Conservation (phyloP, 2,329 filamentous ascomycete genomes). For the Colletotrichum viniferum region DNA sequence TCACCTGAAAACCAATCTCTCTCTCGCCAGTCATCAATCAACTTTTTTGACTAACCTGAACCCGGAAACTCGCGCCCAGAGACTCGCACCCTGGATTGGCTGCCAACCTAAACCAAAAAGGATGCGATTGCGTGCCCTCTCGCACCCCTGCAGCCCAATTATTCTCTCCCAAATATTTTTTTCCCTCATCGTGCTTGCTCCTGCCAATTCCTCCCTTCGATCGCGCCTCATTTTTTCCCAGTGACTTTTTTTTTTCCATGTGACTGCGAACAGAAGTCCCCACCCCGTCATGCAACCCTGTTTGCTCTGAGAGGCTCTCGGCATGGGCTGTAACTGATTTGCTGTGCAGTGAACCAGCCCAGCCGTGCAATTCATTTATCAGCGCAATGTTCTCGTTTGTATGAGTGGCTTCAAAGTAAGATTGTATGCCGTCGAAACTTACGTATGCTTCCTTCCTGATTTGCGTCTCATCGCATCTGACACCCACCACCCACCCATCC, state of each 20-base stretch:
- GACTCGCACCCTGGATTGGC: not conserved
- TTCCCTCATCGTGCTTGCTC: not conserved
- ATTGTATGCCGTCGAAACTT: not conserved
- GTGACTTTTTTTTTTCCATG: not conserved
- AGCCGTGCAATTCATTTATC: not conserved
- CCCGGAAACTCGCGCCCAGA: not conserved
- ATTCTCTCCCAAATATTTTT: slow-evolving; percentile 8
- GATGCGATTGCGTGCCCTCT: not conserved
- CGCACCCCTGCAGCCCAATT: slow-evolving; percentile 11
- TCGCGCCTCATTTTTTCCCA: not conserved
- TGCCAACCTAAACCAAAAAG: not conserved
- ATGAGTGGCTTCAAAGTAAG: not conserved
- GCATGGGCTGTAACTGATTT: not conserved
- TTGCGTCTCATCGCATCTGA: not conserved
- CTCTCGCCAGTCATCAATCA: not conserved
- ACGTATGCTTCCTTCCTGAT: not conserved
- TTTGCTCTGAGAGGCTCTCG: not conserved
- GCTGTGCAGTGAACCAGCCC: not conserved
- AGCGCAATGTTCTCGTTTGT: not conserved
- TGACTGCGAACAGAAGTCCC: not conserved
- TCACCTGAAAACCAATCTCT: not conserved
- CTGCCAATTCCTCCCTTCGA: not conserved
- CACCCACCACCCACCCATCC: not conserved
- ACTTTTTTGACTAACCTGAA: not conserved
- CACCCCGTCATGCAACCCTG: not conserved